phyloP scores from a whole-genome alignment of 176 grass and related monocot species.

The Triticum monococcum region DNA sequence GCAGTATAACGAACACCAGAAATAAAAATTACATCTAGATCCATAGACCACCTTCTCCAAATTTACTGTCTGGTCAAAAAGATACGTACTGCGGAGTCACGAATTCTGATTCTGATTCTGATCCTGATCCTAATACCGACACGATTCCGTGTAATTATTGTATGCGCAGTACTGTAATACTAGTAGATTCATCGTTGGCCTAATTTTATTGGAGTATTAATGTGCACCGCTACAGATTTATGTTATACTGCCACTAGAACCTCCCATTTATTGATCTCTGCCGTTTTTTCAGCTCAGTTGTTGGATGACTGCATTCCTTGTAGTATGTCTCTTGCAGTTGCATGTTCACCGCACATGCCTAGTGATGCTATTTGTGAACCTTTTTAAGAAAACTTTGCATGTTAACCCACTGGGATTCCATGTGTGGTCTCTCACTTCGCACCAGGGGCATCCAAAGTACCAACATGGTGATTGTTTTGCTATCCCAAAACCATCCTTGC shows the following conservation, averaged over 20 bases:
- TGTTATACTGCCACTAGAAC: neutral
- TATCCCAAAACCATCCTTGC: neutral
- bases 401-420: neutral
- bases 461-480: neutral
- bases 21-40: too few relatives aligned
- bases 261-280: neutral
- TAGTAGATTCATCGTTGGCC: neutral
- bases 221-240: neutral
- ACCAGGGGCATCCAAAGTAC: neutral
- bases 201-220: neutral
- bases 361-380: neutral
- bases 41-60: conserved; percentile 11
- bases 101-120: conserved; percentile 3
- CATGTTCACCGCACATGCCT: neutral
- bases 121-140: neutral
- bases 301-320: neutral
- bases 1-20: too few relatives aligned
- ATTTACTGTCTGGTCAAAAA: conserved; percentile 9
- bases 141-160: neutral
- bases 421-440: too few relatives aligned
- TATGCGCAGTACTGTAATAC: neutral
- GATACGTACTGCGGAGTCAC: neutral
- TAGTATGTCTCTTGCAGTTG: neutral
- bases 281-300: neutral
- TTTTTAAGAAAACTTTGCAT: neutral